phyloP scores from a whole-genome alignment of 306 rosid genomes.

The Lupinus albus region DNA sequence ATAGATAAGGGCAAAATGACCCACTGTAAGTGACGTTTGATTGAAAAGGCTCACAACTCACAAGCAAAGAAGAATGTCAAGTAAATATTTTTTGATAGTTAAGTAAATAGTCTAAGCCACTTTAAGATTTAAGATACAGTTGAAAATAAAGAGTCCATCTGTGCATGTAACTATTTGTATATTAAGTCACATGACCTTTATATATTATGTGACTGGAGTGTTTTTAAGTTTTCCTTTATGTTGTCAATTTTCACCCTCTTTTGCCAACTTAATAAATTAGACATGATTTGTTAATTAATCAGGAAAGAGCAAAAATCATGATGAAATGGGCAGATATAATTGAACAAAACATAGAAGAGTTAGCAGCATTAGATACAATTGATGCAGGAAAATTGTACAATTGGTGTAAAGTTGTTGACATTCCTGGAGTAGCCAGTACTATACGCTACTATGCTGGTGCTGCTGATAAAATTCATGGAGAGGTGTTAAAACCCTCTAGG shows the following conservation, averaged over 20 bases:
- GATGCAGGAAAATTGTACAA: constrained; percentile 65
- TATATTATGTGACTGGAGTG: no score
- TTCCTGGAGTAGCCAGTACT: constrained; percentile 47
- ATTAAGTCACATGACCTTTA: no score
- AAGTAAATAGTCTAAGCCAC: no score
- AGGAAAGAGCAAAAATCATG: constrained; percentile 69
- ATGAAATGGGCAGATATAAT: constrained; percentile 65
- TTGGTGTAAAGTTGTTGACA: constrained; percentile 42
- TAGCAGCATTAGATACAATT: constrained; percentile 66
- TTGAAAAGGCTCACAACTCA: no score
- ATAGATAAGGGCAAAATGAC: no score
- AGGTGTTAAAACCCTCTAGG: constrained; percentile 53
- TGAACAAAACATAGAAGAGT: constrained; percentile 61
- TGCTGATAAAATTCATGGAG: constrained; percentile 81
- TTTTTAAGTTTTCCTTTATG: background rate
- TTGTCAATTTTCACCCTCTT: background rate
- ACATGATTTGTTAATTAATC: constrained; percentile 4
- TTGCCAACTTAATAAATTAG: background rate
- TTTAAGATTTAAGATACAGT: no score
- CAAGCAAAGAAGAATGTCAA: no score
- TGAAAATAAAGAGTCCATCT: no score
- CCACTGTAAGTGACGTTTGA: no score
- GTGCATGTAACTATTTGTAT: no score
- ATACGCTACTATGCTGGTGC: constrained; percentile 84
- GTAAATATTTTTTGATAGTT: no score